phyloP scores from a whole-genome alignment of 176 grass and related monocot species.

The Oryza officinalis region DNA sequence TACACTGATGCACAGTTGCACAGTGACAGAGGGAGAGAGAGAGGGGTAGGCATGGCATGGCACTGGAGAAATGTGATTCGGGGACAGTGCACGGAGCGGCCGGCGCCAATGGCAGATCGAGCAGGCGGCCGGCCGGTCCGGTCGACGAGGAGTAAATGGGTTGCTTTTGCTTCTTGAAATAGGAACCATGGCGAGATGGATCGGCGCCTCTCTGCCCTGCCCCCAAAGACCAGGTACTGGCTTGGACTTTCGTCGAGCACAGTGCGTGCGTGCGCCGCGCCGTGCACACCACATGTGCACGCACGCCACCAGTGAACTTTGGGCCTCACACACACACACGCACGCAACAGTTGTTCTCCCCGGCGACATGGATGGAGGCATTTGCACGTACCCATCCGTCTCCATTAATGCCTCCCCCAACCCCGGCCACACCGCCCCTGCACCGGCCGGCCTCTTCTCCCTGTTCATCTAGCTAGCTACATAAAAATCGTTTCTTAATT shows the following conservation, averaged over 20 bases:
- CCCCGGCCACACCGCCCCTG: not conserved
- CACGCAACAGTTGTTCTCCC: not conserved
- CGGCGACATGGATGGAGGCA: not conserved
- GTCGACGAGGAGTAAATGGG: constrained; percentile 31
- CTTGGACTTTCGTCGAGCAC: constrained; percentile 39
- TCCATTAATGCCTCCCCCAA: not conserved
- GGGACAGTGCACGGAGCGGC: not conserved
- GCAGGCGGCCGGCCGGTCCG: not conserved
- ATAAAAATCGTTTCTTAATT: not conserved
- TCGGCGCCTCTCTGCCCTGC: not conserved
- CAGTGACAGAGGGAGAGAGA: not conserved
- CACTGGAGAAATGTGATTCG: not conserved
- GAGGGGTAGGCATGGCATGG: not conserved
- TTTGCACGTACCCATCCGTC: not conserved
- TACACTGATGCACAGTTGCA: not conserved
- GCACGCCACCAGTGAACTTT: constrained; percentile 3
- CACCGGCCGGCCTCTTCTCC: not conserved
- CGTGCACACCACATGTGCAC: not conserved
- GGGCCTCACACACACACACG: not conserved
- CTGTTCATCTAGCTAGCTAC: not conserved
- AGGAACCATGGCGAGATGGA: constrained; percentile 28
- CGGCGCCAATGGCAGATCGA: constrained; percentile 2
- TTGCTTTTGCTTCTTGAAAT: constrained; percentile 15
- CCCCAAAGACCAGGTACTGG: constrained; percentile 13
- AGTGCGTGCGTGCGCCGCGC: not conserved